Percentiles rank a stretch among this genome's conserved stretches.
Evolutionary conservation across 2,329 filamentous ascomycete genomes (phyloP).

Genomic region (Colletotrichum salicis): DNA sequence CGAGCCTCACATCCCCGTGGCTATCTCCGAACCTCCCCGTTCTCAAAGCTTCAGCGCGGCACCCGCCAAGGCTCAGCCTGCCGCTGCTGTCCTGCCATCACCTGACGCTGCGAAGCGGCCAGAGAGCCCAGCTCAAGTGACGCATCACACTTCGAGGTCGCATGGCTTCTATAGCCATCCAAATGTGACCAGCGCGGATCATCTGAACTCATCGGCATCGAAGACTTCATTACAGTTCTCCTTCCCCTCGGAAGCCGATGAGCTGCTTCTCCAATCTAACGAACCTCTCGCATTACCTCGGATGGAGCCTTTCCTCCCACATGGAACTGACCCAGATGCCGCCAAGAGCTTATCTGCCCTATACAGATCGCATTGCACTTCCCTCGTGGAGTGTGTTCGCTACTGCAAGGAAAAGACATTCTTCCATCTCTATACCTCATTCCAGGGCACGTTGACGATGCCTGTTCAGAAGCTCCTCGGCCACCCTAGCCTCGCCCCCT

Average conservation of each 20-base stretch:
- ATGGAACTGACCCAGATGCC: slow-evolving; percentile 85
- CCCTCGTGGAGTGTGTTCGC: slow-evolving; percentile 92
- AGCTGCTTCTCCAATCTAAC: slow-evolving; percentile 66
- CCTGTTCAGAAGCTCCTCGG: slow-evolving; percentile 93
- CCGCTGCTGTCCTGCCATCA: slow-evolving; percentile 40
- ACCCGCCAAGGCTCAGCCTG: slow-evolving; percentile 38
- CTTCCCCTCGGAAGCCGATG: slow-evolving; percentile 69
- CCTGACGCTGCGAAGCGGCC: slow-evolving; percentile 41
- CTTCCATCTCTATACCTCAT: slow-evolving; percentile 92
- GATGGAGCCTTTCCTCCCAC: slow-evolving; percentile 83
- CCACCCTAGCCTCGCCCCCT: slow-evolving; percentile 82
- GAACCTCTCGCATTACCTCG: slow-evolving; percentile 84
- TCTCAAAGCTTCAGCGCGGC: slow-evolving; percentile 63
- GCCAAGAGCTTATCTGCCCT: slow-evolving; percentile 87
- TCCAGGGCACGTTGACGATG: slow-evolving; percentile 95
- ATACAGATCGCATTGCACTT: slow-evolving; percentile 95
- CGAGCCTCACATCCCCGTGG: slow-evolving; percentile 56
- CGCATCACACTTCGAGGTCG: slow-evolving; percentile 45
- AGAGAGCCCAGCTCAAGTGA: slow-evolving; percentile 25
- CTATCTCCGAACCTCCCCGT: slow-evolving; percentile 61
- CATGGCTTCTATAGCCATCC: slow-evolving; percentile 71
- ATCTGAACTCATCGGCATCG: slow-evolving; percentile 65
- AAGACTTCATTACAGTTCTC: slow-evolving; percentile 70
- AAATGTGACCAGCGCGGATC: slow-evolving; percentile 65
- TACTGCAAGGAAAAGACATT: slow-evolving; percentile 98